Conservation (phyloP, 192 early-diverging fungal genomes). For the Umbelopsis sp. region DNA sequence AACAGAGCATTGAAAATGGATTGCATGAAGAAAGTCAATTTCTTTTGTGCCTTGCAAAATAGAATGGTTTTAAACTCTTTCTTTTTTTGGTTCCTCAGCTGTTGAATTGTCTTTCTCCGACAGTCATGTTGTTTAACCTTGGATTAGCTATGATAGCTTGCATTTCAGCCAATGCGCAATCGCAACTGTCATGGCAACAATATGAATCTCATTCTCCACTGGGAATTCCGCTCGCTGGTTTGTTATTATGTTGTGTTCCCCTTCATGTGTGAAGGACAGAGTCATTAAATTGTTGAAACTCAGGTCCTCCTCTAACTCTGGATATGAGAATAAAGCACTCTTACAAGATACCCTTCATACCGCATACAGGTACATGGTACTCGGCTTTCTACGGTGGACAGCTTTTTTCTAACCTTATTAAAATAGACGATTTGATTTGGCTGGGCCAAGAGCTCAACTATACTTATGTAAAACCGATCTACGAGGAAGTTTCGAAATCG, state of each 20-base stretch:
- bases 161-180: background rate
- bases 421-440: constrained; percentile 35
- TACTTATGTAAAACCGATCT: constrained; percentile 53
- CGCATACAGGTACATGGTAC: constrained; percentile 1
- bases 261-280: background rate
- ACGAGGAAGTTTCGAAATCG: constrained; percentile 52
- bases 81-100: too few species aligned
- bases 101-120: background rate
- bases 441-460: constrained; percentile 65
- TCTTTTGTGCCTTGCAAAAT: too few species aligned
- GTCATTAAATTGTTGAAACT: background rate
- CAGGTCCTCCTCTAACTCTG: constrained; percentile 24
- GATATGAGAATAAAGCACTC: constrained; percentile 21
- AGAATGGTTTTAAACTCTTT: too few species aligned
- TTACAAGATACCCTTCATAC: constrained; percentile 23
- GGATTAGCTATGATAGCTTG: background rate
- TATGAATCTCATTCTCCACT: constrained; percentile 11
- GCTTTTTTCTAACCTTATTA: background rate
- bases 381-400: background rate
- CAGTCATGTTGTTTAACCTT: background rate
- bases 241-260: background rate
- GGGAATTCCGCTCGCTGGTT: constrained; percentile 18
- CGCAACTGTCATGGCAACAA: background rate
- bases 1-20: too few species aligned
- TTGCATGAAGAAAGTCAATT: too few species aligned